Percentiles rank a stretch among this genome's conserved stretches.
These are phyloP conservation scores for Copromyces sp. DNA, from an alignment of 495 filamentous ascomycete genomes.

Conservation along the genomic window DNA sequence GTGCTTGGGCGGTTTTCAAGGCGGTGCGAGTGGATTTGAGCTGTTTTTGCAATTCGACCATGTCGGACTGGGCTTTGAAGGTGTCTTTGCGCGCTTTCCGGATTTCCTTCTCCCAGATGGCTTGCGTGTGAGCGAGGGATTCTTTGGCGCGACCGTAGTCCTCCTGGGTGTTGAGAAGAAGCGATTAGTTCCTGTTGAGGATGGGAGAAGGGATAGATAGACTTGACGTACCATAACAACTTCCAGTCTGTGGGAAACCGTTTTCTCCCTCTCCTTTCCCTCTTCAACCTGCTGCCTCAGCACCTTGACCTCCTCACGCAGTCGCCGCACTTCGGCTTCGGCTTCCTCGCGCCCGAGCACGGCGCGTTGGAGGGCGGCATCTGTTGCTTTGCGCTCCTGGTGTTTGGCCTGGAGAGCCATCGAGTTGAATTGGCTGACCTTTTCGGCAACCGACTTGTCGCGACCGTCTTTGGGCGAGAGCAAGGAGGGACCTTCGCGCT, in stretches of 20 bases:
- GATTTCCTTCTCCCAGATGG: conserved; percentile 78
- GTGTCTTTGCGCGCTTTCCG: conserved; percentile 72
- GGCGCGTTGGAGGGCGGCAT: conserved; percentile 68
- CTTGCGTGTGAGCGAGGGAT: conserved; percentile 58
- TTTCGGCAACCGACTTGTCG: conserved; percentile 67
- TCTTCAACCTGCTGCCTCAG: conserved; percentile 54
- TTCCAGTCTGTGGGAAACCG: conserved; percentile 68
- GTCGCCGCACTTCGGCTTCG: conserved; percentile 53
- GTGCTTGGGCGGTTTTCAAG: conserved; percentile 35
- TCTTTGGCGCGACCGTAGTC: conserved; percentile 67
- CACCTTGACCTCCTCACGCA: conserved; percentile 45
- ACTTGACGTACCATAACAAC: conserved; percentile 54
- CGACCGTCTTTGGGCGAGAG: conserved; percentile 35
- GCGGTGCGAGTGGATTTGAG: conserved; percentile 55
- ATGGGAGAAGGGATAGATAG: background rate
- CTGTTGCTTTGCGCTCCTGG: conserved; percentile 48
- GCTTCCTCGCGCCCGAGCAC: conserved; percentile 80
- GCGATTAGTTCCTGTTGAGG: background rate
- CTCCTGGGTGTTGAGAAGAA: conserved; percentile 40
- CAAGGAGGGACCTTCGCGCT: conserved; percentile 29
- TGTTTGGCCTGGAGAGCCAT: conserved; percentile 53
- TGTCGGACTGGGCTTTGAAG: conserved; percentile 65
- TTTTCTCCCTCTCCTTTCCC: conserved; percentile 60
- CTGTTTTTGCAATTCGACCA: conserved; percentile 77
- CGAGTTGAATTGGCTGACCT: conserved; percentile 75